phyloP scores from a whole-genome alignment of 306 rosid genomes.

The apple (Malus domestica) region ASM211411v1 NC_041792.1:21268907-21269406 shows the following conservation, averaged over 20 bases:
- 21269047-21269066: background rate
- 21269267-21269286: background rate
- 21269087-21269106: too few relatives aligned
- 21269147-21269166: too few relatives aligned
- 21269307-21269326: background rate
- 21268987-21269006: background rate
- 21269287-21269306: background rate
- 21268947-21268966: background rate
- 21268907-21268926: background rate
- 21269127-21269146: too few relatives aligned
- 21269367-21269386: too few relatives aligned
- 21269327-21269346: too few relatives aligned
- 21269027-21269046: background rate
- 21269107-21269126: too few relatives aligned
- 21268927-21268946: background rate
- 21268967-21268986: background rate
- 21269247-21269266: background rate
- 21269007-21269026: too few relatives aligned
- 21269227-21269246: background rate
- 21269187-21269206: background rate
- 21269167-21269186: background rate
- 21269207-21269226: background rate
- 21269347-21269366: too few relatives aligned
- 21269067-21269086: too few relatives aligned
- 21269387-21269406: too few relatives aligned